Conservation (phyloP, 331 rosid species). For the Quercus phellos region DNA sequence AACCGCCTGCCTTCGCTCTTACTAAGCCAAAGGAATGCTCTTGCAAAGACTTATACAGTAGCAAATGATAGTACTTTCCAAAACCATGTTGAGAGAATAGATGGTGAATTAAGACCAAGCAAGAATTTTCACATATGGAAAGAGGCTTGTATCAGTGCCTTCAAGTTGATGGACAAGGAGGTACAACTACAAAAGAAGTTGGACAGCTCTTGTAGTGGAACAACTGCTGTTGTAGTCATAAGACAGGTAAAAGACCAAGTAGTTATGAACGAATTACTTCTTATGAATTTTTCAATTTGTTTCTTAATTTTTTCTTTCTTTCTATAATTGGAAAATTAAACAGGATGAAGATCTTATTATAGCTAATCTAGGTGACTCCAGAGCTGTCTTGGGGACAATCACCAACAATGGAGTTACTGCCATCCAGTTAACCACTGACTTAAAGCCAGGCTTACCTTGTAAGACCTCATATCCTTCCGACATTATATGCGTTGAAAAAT, state of each 20-base stretch:
- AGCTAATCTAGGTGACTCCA: constrained; percentile 76
- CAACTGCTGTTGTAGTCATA: constrained; percentile 55
- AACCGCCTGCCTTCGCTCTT: constrained; percentile 37
- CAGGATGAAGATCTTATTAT: constrained; percentile 57
- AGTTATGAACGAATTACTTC: too few species aligned
- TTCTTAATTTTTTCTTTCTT: background rate
- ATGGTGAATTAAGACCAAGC: constrained; percentile 9
- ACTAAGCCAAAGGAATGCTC: constrained; percentile 26
- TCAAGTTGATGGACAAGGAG: constrained; percentile 64
- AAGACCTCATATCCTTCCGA: constrained; percentile 8
- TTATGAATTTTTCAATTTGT: background rate
- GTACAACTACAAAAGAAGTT: constrained; percentile 47
- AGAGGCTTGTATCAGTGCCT: constrained; percentile 39
- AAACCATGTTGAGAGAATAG: background rate
- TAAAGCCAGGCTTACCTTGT: constrained; percentile 69
- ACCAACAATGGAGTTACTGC: constrained; percentile 34
- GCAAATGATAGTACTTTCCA: background rate
- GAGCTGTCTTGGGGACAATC: constrained; percentile 61
- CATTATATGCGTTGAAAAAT: background rate
- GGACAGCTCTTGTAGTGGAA: constrained; percentile 58
- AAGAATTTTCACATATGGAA: constrained; percentile 29
- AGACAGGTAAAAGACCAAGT: constrained; percentile 40
- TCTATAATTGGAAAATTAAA: background rate
- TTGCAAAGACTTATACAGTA: background rate
- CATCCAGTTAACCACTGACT: constrained; percentile 61